Conservation (phyloP, 257 asterid genomes). For the Mentha longifolia region DNA sequence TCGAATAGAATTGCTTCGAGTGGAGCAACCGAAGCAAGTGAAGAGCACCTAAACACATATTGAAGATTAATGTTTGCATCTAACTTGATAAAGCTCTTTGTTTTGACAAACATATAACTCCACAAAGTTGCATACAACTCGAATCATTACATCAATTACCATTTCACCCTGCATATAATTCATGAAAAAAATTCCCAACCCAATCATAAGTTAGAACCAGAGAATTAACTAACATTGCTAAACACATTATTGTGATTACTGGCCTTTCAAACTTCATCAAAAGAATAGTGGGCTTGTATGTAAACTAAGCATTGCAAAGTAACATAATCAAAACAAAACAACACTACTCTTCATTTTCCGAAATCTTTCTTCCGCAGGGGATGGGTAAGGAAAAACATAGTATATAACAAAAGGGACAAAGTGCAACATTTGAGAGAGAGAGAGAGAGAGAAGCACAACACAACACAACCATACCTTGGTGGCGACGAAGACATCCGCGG, state of each 20-base stretch:
- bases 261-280: background rate
- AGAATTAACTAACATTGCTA: background rate
- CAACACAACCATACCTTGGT: conserved; percentile 22
- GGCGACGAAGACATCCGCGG: conserved; percentile 36
- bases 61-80: background rate
- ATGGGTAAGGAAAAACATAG: background rate
- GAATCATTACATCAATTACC: no score
- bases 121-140: no score
- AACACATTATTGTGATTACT: background rate
- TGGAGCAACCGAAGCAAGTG: conserved; percentile 68
- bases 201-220: background rate
- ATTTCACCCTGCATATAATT: no score
- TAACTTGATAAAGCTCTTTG: background rate
- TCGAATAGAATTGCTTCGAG: conserved; percentile 78
- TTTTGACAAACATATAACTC: no score
- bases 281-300: no score
- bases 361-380: no score
- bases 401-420: background rate
- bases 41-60: conserved; percentile 37
- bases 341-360: no score
- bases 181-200: no score
- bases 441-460: background rate
- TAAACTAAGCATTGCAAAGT: background rate
- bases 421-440: background rate
- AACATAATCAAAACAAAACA: background rate